Base-by-base conservation (phyloP, 2,329 filamentous ascomycete genomes). In the Tolypocladium guangdongense region DNA sequence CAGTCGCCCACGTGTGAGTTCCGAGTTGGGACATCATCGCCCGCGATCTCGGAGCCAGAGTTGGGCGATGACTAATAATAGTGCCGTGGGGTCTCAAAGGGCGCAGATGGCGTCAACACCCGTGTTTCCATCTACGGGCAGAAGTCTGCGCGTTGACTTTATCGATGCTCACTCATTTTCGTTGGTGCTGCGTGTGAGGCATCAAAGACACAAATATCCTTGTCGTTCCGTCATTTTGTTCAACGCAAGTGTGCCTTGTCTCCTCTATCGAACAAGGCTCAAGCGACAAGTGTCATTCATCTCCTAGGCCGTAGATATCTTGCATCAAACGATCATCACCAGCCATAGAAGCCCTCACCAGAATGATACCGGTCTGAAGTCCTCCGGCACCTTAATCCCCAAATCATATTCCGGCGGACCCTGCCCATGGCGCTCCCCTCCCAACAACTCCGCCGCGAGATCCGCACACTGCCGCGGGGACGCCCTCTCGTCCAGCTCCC, bases 351-450 rank as follows among this genome's bases (percentile, higher is more conserved):
- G 22, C 2, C n/a, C 39, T 57, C 53, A 68, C 66, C 66, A 68
- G 47, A 68, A 68, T 3, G 58, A 54, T 24, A 65, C 55, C 0
- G 60, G 53, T 24, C 53, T 38, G 41, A 67, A 66, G 1, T 58
- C 58, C 7, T 61, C 58, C 0, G 66, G 66, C 7, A 57, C 35
- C 12, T 52, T 37, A 18, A 68, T 56, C 7, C 54, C 53, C 53
- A 66, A 54, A 11, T 50, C 52, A 3, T 54, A 22, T 0, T 14
- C 24, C 16, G 33, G 41, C 7, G n/a, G 7, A 30, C 41, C 37
- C 39, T 41, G 36, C 10, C 22, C 52, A 5, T 55, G 51, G 7
- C 27, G 36, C 16, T 37, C 38, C 32, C 20, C 49, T 4, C 33
- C 49, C 27, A 59, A 50, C 47, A 62, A 47, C n/a, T 54, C 45